A percentile compares a stretch with the other conserved stretches of the same genome.
These are phyloP conservation scores for Aspergillus hiratsukae DNA, from an alignment of 2,329 filamentous ascomycete genomes.

Conservation along the genomic window DNA sequence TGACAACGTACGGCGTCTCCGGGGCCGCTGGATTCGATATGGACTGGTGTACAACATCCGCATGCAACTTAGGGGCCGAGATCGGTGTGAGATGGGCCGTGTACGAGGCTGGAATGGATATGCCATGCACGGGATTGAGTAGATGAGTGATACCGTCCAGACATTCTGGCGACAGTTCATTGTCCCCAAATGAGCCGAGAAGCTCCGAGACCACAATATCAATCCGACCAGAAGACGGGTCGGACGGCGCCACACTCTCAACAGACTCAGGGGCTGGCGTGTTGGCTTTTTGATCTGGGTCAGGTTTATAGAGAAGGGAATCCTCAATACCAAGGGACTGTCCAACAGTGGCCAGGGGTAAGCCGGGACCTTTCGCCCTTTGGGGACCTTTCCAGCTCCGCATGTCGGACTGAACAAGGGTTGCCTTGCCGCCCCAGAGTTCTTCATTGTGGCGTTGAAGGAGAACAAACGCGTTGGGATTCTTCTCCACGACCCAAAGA, in stretches of 20 bases:
- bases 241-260: conserved; percentile 44
- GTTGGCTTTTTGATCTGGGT: conserved; percentile 37
- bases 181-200: conserved; percentile 88
- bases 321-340: conserved; percentile 32
- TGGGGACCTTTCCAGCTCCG: conserved; percentile 83
- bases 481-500: conserved; percentile 94
- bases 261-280: conserved; percentile 18
- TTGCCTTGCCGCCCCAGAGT: conserved; percentile 76
- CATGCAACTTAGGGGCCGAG: conserved; percentile 76
- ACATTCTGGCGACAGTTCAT: conserved; percentile 94
- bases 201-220: conserved; percentile 94
- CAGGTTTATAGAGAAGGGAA: conserved; percentile 18
- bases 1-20: conserved; percentile 91
- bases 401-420: conserved; percentile 95
- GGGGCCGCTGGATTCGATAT: conserved; percentile 66
- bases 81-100: conserved; percentile 93
- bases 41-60: conserved; percentile 67
- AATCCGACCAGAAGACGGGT: conserved; percentile 42
- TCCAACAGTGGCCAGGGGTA: conserved; percentile 24
- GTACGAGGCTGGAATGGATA: conserved; percentile 91
- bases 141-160: conserved; percentile 93
- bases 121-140: conserved; percentile 71
- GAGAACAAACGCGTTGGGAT: conserved; percentile 93
- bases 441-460: conserved; percentile 79
- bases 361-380: conserved; percentile 20